These are phyloP conservation scores for Stereocaulon alpinum DNA, from an alignment of 495 filamentous ascomycete genomes.

Conservation along the genomic window DNA sequence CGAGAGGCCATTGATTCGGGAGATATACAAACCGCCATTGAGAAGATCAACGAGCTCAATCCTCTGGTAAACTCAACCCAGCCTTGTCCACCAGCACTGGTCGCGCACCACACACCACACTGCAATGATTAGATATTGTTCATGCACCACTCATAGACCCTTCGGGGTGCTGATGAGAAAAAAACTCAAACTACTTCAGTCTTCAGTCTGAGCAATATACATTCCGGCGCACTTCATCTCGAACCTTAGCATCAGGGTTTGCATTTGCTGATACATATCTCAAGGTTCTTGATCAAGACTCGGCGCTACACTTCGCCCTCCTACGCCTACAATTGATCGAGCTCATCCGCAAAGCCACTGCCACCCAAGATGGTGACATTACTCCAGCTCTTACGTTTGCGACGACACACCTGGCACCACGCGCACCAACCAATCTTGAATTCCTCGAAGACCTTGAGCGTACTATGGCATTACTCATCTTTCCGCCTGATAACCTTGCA, in stretches of 20 bases:
- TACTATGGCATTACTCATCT: constrained; percentile 87
- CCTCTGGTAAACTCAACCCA: constrained; percentile 60
- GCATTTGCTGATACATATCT: constrained; percentile 21
- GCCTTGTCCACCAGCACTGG: constrained; percentile 12
- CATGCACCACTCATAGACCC: constrained; percentile 99
- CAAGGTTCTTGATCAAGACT: constrained; percentile 80
- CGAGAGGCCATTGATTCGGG: constrained; percentile 46
- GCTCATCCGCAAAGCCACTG: constrained; percentile 68
- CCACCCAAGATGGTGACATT: constrained; percentile 59
- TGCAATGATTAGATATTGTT: constrained; percentile 86
- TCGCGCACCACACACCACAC: constrained; percentile 19
- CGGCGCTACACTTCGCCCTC: constrained; percentile 79
- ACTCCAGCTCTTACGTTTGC: constrained; percentile 79
- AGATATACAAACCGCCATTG: constrained; percentile 62
- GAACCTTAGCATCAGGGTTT: background rate
- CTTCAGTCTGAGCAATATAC: constrained; percentile 78
- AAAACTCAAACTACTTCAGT: constrained; percentile 88
- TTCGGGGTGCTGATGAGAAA: constrained; percentile 83
- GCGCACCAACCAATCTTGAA: constrained; percentile 66
- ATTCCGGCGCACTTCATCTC: background rate
- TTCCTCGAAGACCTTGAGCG: constrained; percentile 84
- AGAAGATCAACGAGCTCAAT: constrained; percentile 79
- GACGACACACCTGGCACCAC: constrained; percentile 72
- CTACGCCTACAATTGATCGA: constrained; percentile 88
- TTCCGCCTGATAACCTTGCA: constrained; percentile 63